phyloP scores from a whole-genome alignment of 1,139 yeast species.

The Geotrichum citri-aurantii region DNA sequence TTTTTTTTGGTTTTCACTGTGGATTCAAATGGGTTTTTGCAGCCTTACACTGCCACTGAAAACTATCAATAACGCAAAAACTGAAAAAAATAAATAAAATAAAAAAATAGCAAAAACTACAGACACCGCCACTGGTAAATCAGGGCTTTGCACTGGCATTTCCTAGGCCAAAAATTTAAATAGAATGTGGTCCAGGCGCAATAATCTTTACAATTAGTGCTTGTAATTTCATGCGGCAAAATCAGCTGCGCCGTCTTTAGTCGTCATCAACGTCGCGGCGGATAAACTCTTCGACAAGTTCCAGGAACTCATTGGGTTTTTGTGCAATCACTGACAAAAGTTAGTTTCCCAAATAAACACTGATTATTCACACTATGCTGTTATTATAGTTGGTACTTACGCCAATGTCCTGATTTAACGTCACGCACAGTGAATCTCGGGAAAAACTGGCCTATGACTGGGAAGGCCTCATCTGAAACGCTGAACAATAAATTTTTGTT shows the following conservation, averaged over 20 bases:
- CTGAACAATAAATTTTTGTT: slow-evolving; percentile 18
- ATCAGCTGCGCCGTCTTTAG: background rate
- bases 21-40: too few species aligned
- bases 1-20: too few species aligned
- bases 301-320: slow-evolving; percentile 28
- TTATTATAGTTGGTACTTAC: too few species aligned
- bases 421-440: slow-evolving; percentile 73
- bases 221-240: background rate
- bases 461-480: slow-evolving; percentile 79
- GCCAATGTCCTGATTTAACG: slow-evolving; percentile 88
- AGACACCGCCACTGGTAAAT: background rate
- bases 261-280: slow-evolving; percentile 15
- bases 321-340: slow-evolving; percentile 25
- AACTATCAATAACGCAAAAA: too few species aligned
- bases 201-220: too few species aligned
- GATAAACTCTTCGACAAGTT: slow-evolving; percentile 15
- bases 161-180: background rate
- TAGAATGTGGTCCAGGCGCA: too few species aligned
- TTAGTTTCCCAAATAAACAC: background rate
- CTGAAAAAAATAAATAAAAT: too few species aligned
- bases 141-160: background rate
- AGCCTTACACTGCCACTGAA: too few species aligned
- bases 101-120: background rate
- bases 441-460: slow-evolving; percentile 69
- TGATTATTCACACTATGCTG: background rate